These are phyloP conservation scores for Rhodotorula taiwanensis DNA, from an alignment of 768 basidiomycete species.

Conservation along the genomic window DNA sequence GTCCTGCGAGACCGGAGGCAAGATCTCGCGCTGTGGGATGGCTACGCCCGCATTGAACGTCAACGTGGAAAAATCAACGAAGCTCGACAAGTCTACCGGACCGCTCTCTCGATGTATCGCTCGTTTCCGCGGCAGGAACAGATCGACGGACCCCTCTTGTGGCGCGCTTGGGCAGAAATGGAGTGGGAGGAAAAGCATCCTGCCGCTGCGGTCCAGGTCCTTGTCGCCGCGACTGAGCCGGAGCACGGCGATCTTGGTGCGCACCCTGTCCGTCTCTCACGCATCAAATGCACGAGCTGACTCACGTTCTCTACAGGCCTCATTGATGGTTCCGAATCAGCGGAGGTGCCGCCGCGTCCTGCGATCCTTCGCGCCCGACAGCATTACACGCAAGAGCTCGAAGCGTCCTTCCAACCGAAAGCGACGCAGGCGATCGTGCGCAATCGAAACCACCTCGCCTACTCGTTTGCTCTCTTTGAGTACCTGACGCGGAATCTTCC, in stretches of 20 bases:
- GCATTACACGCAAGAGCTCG: conserved; percentile 15
- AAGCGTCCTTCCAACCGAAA: conserved; percentile 22
- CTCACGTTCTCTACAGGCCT: background rate
- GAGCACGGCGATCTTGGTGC: conserved; percentile 16
- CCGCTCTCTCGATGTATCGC: conserved; percentile 43
- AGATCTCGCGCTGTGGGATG: conserved; percentile 47
- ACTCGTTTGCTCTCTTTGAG: conserved; percentile 39
- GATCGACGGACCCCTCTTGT: conserved; percentile 40
- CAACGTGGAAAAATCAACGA: conserved; percentile 44
- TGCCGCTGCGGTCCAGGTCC: conserved; percentile 19
- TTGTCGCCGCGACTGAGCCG: conserved; percentile 9
- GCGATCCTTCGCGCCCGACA: conserved; percentile 28
- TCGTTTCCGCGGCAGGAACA: conserved; percentile 29
- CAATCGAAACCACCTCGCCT: conserved; percentile 27
- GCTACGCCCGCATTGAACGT: conserved; percentile 45
- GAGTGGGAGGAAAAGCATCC: conserved; percentile 43
- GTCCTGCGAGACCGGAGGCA: conserved; percentile 43
- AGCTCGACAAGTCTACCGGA: conserved; percentile 46
- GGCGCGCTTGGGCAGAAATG: conserved; percentile 47
- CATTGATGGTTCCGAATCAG: background rate
- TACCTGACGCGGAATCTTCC: conserved; percentile 40
- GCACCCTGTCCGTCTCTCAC: conserved; percentile 2
- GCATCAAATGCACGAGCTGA: too few species aligned
- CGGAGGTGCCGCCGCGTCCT: conserved; percentile 2
- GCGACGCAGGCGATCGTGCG: conserved; percentile 20